Base-by-base conservation (phyloP, 176 grass and related monocot genomes). In the Metroxylon sagu region DNA sequence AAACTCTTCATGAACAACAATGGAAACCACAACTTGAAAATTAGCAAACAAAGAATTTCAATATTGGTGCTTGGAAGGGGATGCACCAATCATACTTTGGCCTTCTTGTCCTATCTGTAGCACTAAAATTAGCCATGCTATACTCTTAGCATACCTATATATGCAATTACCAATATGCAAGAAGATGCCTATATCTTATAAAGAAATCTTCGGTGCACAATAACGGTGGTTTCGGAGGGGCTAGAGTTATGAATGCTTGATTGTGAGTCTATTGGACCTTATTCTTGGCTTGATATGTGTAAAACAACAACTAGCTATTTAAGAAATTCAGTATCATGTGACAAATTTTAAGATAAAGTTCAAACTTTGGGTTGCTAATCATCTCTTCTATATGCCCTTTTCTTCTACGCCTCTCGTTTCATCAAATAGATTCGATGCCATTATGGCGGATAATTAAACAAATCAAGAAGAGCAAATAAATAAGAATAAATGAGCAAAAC, bases 121-220 rank as follows among this genome's bases (percentile, higher is more conserved):
- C 92, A 79, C 93, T 91, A 75, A 97, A 97, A 59, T 97, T 89
- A 56, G 93, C 92, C 93, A 97, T 91, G n/a, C 92, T 87, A 77
- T 90, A 96, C 61, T 90, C 91, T 66, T 87, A 97, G 8, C 87
- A 74, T 25, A 97, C 92, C 92, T 97, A 71, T 60, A 90, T n/a
- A 48, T 49, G 65, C 5, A 76, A 23, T 64, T 78, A 5, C 64
- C 18, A 84, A 25, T 1, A 31, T 54, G 55, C 26, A 62, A n/a
- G 25, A 27, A 18, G 4, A 70, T 18, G 16, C 21, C 5, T 48
- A 23, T 23, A 30, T 71, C n/a, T n/a, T n/a, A n/a, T n/a, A n/a
- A n/a, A n/a, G n/a, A n/a, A n/a, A n/a, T n/a, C n/a, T n/a, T n/a
- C n/a, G n/a, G n/a, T n/a, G n/a, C n/a, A n/a, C n/a, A n/a, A n/a